phyloP scores from a whole-genome alignment of 2,329 filamentous ascomycete species.

The Sclerotinia minor region DNA sequence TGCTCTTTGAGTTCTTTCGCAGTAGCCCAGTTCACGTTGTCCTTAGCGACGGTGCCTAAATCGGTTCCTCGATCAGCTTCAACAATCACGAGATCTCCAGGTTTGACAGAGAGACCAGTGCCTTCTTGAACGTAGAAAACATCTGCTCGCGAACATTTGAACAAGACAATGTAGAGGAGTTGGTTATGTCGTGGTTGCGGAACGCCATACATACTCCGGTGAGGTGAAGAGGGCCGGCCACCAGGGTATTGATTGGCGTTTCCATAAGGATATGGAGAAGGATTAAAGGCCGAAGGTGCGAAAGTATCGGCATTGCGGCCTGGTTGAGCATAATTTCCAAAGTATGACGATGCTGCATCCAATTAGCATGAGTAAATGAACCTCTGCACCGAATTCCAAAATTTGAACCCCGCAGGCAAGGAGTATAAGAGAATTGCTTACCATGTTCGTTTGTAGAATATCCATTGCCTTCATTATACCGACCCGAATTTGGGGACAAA shows the following conservation, averaged over 20 bases:
- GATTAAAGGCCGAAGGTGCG: constrained; percentile 27
- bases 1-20: constrained; percentile 89
- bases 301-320: constrained; percentile 35
- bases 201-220: constrained; percentile 61
- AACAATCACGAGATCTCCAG: constrained; percentile 92
- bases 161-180: constrained; percentile 83
- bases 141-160: constrained; percentile 94
- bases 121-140: constrained; percentile 97
- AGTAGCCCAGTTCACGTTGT: constrained; percentile 82
- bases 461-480: constrained; percentile 38
- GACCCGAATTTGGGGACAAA: constrained; percentile 36
- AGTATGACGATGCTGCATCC: constrained; percentile 40
- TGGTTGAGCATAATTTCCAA: constrained; percentile 36
- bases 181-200: constrained; percentile 65
- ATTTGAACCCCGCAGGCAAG: neutral
- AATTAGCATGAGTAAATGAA: constrained; percentile 32
- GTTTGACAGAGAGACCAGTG: constrained; percentile 85
- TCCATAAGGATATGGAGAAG: constrained; percentile 36
- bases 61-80: constrained; percentile 97
- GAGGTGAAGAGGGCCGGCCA: constrained; percentile 57
- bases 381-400: constrained; percentile 19
- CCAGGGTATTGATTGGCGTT: constrained; percentile 34
- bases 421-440: constrained; percentile 31
- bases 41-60: constrained; percentile 85
- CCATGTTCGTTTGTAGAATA: constrained; percentile 42